Conservation (phyloP, 768 basidiomycete species). For the Lentinula lateritia region DNA sequence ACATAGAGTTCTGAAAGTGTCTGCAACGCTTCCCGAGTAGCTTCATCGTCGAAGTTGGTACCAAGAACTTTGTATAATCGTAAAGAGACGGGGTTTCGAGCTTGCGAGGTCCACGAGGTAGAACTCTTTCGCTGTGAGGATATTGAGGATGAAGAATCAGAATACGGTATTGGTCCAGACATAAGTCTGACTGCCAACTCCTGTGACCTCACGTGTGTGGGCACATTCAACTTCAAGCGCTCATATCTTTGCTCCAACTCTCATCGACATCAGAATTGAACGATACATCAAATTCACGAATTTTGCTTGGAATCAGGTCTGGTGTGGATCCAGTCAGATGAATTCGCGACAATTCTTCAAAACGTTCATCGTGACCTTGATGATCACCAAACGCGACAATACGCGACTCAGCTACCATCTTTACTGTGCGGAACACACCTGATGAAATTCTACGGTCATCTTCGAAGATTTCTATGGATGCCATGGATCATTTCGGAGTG, state of each 20-base stretch:
- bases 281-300: not conserved
- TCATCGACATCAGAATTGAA: not conserved
- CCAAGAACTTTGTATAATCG: constrained; percentile 89
- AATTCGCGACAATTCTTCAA: not conserved
- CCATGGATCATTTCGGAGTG: not conserved
- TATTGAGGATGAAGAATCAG: constrained; percentile 2
- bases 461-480: not conserved
- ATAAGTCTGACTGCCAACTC: not conserved
- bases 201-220: too few species aligned
- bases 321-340: not conserved
- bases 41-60: constrained; percentile 71
- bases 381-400: not conserved
- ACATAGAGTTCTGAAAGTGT: constrained; percentile 81
- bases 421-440: not conserved
- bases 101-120: constrained; percentile 17
- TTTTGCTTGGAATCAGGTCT: not conserved
- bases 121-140: not conserved
- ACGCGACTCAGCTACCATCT: not conserved
- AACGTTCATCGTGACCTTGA: not conserved
- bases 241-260: too few species aligned
- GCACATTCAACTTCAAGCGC: too few species aligned
- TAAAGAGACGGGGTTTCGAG: constrained; percentile 73
- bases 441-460: not conserved
- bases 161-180: not conserved
- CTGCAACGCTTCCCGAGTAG: constrained; percentile 73